Evolutionary conservation across 805 yeast genomes (phyloP).

Genomic region (Starmerella apis): DNA sequence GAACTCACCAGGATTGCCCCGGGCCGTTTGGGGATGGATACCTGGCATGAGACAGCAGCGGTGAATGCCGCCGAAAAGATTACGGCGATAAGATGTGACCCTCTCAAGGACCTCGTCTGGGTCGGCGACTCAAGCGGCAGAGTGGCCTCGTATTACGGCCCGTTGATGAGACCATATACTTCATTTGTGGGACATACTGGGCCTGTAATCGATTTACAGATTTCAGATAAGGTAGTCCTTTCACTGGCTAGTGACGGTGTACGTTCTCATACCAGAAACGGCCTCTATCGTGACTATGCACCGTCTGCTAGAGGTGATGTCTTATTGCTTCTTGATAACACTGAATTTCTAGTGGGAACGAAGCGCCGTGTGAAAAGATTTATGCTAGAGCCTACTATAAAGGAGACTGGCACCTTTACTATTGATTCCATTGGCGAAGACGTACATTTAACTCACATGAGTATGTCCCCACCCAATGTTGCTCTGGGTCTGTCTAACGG

Average conservation of each 20-base stretch:
- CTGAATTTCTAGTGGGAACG: conserved; percentile 32
- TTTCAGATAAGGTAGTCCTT: conserved; percentile 49
- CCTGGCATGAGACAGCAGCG: conserved; percentile 26
- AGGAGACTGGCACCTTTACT: conserved; percentile 30
- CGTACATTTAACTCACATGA: conserved; percentile 27
- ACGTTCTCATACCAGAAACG: conserved; percentile 48
- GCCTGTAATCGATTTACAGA: conserved; percentile 43
- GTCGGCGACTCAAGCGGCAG: conserved; percentile 51
- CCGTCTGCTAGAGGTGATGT: conserved; percentile 25
- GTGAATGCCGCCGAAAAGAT: conserved; percentile 29
- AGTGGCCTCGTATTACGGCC: conserved; percentile 38
- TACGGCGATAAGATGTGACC: conserved; percentile 33
- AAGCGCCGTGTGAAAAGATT: conserved; percentile 29
- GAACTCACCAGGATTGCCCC: neutral
- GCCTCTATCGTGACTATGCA: conserved; percentile 37
- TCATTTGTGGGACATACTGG: conserved; percentile 44
- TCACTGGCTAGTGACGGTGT: conserved; percentile 45
- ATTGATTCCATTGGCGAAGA: conserved; percentile 22
- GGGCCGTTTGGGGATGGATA: conserved; percentile 20
- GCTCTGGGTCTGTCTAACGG: conserved; percentile 33
- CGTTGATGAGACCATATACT: conserved; percentile 46
- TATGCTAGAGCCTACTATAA: conserved; percentile 31
- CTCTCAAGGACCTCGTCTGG: conserved; percentile 59
- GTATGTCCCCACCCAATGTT: conserved; percentile 28
- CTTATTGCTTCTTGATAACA: conserved; percentile 27